Evolutionary conservation across 441 rosid species (phyloP).

Genomic region (Pelargonium citronellum): DNA sequence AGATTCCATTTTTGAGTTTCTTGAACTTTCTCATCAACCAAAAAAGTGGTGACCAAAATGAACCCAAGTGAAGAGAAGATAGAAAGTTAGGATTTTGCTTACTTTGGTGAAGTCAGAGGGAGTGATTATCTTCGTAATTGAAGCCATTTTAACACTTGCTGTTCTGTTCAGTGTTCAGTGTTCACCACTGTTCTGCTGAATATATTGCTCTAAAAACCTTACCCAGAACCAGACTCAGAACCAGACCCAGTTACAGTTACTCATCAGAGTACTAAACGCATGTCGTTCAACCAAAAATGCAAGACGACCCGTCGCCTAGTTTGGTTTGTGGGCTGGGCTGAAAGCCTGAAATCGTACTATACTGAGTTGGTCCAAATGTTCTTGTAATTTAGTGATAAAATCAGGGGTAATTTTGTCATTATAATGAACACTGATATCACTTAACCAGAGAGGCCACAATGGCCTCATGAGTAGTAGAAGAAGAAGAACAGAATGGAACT

Average conservation of each 20-base stretch:
- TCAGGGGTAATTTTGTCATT: neutral
- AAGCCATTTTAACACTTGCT: no score
- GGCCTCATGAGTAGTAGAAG: neutral
- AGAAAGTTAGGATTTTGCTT: no score
- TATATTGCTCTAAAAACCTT: neutral
- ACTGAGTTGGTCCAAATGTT: neutral
- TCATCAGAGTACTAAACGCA: neutral
- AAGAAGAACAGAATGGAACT: slow-evolving; percentile 31
- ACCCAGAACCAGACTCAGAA: neutral
- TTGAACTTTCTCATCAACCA: no score
- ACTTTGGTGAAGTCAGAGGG: no score
- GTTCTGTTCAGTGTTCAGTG: no score
- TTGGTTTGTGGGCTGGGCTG: no score
- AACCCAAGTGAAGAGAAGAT: no score
- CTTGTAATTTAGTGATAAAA: neutral
- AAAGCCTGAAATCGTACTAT: no score
- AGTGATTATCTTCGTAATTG: no score
- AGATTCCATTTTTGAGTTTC: no score
- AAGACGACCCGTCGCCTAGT: neutral
- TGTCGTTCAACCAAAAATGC: neutral
- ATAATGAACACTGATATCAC: neutral
- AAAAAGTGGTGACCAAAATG: no score
- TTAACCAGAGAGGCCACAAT: neutral
- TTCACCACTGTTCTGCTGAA: no score
- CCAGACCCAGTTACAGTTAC: neutral